Evolutionary conservation across 805 yeast genomes (phyloP).

Genomic region (Wickerhamomyces rabaulensis): DNA sequence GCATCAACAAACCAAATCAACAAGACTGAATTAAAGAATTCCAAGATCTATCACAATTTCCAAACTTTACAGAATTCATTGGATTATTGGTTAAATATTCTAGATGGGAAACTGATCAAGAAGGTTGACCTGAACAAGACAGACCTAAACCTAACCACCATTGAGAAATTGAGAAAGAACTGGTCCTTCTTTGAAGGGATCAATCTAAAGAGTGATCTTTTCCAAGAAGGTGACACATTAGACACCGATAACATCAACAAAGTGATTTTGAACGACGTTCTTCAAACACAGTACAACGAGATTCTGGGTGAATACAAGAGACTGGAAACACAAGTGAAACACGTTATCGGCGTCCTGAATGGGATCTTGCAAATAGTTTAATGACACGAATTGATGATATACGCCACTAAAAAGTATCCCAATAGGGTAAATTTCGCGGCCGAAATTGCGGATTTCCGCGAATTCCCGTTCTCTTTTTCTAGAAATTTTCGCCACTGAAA

Average conservation of each 20-base stretch:
- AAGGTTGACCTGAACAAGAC: constrained; percentile 21
- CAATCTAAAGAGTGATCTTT: constrained; percentile 18
- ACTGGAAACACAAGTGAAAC: constrained; percentile 1
- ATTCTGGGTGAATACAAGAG: constrained; percentile 9
- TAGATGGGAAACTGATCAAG: constrained; percentile 11
- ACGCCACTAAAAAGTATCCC: not conserved
- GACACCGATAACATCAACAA: constrained; percentile 10
- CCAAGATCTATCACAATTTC: constrained; percentile 27
- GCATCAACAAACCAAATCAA: constrained; percentile 8
- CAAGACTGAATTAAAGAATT: constrained; percentile 18
- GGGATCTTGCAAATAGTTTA: constrained; percentile 2
- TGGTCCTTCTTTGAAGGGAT: constrained; percentile 38
- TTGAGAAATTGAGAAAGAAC: constrained; percentile 28
- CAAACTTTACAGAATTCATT: constrained; percentile 34
- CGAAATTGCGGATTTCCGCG: too few species aligned
- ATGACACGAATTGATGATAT: not conserved
- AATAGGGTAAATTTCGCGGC: not conserved
- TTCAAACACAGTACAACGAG: constrained; percentile 8
- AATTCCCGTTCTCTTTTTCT: not conserved
- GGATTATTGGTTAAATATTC: constrained; percentile 26
- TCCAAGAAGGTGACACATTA: constrained; percentile 4
- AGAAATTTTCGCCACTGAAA: not conserved
- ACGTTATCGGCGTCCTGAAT: constrained; percentile 4
- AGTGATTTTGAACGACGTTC: constrained; percentile 18
- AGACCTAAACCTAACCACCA: constrained; percentile 21